Percentiles rank a stretch among this genome's conserved stretches.
Conservation (phyloP, 2,329 filamentous ascomycete genomes). For the Microdochium trichocladiopsis region DNA sequence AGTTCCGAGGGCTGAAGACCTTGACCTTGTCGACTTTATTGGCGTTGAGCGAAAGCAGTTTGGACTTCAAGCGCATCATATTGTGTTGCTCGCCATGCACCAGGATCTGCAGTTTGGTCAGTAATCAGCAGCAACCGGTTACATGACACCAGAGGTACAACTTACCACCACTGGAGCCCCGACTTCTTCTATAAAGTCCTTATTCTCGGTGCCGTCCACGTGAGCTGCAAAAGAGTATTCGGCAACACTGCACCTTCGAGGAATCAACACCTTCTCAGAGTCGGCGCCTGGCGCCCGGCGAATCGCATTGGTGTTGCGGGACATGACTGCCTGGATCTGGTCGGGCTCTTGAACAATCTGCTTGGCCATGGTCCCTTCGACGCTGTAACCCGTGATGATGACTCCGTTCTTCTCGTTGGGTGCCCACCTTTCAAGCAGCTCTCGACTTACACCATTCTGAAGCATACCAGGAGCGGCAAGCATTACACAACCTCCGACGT, state of each 20-base stretch:
- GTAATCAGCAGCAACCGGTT: too few relatives aligned
- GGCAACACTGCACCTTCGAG: slow-evolving; percentile 83
- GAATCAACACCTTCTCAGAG: slow-evolving; percentile 85
- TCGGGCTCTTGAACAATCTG: slow-evolving; percentile 93
- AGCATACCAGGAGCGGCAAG: slow-evolving; percentile 97
- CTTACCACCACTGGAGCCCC: slow-evolving; percentile 85
- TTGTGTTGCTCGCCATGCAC: slow-evolving; percentile 97
- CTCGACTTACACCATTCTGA: slow-evolving; percentile 89
- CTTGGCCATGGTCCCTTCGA: slow-evolving; percentile 97
- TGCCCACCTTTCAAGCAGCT: slow-evolving; percentile 91
- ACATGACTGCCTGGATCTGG: slow-evolving; percentile 91
- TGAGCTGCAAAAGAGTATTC: slow-evolving; percentile 96
- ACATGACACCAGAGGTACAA: slow-evolving; percentile 16
- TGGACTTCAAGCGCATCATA: slow-evolving; percentile 95
- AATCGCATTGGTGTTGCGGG: slow-evolving; percentile 56
- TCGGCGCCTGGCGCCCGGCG: slow-evolving; percentile 60
- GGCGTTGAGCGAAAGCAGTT: slow-evolving; percentile 85
- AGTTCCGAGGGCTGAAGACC: slow-evolving; percentile 89
- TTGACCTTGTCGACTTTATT: slow-evolving; percentile 77
- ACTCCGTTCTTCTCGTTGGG: slow-evolving; percentile 97
- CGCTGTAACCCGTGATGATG: slow-evolving; percentile 96
- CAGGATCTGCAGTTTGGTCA: slow-evolving; percentile 78
- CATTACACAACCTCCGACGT: slow-evolving; percentile 94
- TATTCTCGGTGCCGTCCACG: slow-evolving; percentile 91
- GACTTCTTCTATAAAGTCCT: slow-evolving; percentile 94